Conservation (phyloP, 768 basidiomycete genomes). For the Kwoniella sp. region DNA sequence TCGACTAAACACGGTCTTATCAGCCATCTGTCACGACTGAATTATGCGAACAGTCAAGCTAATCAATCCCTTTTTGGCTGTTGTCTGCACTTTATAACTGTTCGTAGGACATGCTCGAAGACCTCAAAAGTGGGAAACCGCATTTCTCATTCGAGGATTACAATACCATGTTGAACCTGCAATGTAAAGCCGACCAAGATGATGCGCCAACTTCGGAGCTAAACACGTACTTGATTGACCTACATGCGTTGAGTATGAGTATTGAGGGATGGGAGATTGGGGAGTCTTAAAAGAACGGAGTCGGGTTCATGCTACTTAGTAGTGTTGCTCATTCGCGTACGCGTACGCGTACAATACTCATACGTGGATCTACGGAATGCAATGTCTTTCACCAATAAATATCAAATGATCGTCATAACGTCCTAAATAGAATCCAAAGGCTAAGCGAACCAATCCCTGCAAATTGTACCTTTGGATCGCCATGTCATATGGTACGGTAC, state of each 20-base stretch:
- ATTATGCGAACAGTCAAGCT: neutral
- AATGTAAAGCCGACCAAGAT: conserved; percentile 73
- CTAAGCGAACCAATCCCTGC: too few species aligned
- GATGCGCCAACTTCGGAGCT: conserved; percentile 42
- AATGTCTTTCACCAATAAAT: too few species aligned
- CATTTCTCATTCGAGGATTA: conserved; percentile 87
- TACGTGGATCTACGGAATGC: too few species aligned
- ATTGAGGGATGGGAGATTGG: conserved; percentile 46
- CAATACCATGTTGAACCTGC: conserved; percentile 82
- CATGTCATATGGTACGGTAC: too few species aligned
- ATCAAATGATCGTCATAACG: too few species aligned
- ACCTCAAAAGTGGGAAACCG: conserved; percentile 64
- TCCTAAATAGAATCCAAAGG: too few species aligned
- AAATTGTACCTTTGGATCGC: too few species aligned
- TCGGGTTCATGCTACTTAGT: too few species aligned
- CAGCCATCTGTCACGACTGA: too few species aligned
- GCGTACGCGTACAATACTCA: too few species aligned
- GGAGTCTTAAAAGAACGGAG: conserved; percentile 23
- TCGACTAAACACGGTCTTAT: too few species aligned
- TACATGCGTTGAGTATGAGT: conserved; percentile 62
- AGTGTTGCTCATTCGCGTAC: too few species aligned
- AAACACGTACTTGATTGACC: conserved; percentile 83
- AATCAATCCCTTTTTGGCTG: neutral
- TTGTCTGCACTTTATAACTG: neutral
- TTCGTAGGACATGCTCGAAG: conserved; percentile 74